Base-by-base conservation (phyloP, 1,284 basidiomycete genomes). In the Sanguinoderma infundibulare region DNA sequence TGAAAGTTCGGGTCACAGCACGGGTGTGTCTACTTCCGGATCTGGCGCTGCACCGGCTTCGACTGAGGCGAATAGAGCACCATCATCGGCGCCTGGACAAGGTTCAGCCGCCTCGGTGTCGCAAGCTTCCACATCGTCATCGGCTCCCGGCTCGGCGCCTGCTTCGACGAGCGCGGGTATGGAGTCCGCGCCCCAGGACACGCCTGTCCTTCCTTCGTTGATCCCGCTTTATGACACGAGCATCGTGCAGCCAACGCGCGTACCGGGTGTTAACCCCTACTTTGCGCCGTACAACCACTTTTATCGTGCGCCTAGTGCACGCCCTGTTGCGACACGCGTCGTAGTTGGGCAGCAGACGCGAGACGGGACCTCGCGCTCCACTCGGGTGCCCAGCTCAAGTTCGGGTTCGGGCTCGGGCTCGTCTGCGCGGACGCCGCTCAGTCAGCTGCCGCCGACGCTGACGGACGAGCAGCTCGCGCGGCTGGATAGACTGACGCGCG, bases 401-500 rank as follows among this genome's bases (percentile, higher is more conserved):
- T 5, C 61, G 55, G 57, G 55, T 42, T 26, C 40, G 17, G 44
- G 57, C 20, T 59, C 57, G 35, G 40, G 61, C 46, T 50, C 51
- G 44, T 24, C 55, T 20, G 12, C 56, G 22, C 68, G 61, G 40
- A 57, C 72, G 12, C 67, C 73, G 53, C 71, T 75, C 59, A 68
- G 69, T 32, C 77, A 74, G 66, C 77, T 83, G 55, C 88, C 82
- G 53, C 78, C 79, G 44, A 78, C 73, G 55, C 71, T 87, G 65
- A 87, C 82, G 38, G 86, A 86, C 46, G 82, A 82, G 57, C 90
- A 89, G 69, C 78, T 91, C 34, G 76, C 75, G 24, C 72, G 80
- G 36, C 76, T 91, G 72, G 91, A 93, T 65, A 75, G 71, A 36
- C 71, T 90, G 32, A 91, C 90, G 22, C 79, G 92, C 51, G 89